phyloP scores from a whole-genome alignment of 192 early-diverging fungal species.

The Coemansia sp. region DNA sequence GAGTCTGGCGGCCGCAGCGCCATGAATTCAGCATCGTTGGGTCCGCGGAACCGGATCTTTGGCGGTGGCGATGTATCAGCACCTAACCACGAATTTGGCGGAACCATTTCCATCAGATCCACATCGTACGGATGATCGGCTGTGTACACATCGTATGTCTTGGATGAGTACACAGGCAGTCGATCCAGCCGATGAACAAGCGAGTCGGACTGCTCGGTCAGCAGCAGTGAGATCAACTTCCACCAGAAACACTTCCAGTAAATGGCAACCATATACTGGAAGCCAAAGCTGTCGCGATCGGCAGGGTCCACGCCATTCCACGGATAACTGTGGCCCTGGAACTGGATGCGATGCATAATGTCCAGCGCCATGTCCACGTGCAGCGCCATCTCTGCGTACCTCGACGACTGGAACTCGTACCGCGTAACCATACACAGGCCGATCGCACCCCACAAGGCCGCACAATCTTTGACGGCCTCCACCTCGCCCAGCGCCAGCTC shows the following conservation, averaged over 20 bases:
- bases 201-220: constrained; percentile 19
- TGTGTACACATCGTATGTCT: constrained; percentile 48
- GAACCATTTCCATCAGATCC: constrained; percentile 48
- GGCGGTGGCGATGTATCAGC: constrained; percentile 8
- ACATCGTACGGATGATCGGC: constrained; percentile 23
- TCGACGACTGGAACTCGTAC: constrained; percentile 50
- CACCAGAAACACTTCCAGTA: constrained; percentile 52
- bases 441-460: constrained; percentile 41
- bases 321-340: constrained; percentile 27
- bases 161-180: constrained; percentile 46
- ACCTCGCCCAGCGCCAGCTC: constrained; percentile 35
- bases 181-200: constrained; percentile 17
- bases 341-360: constrained; percentile 32
- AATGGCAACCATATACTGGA: constrained; percentile 44
- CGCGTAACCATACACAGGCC: constrained; percentile 43
- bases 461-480: constrained; percentile 19
- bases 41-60: constrained; percentile 33
- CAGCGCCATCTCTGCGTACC: constrained; percentile 41
- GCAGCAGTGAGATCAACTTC: constrained; percentile 38
- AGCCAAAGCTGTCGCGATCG: constrained; percentile 42
- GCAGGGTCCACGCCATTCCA: constrained; percentile 25
- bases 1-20: constrained; percentile 30
- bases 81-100: constrained; percentile 25
- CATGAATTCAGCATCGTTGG: constrained; percentile 43
- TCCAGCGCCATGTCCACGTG: constrained; percentile 40